phyloP scores from a whole-genome alignment of 768 basidiomycete genomes.

The Russula abietina region DNA sequence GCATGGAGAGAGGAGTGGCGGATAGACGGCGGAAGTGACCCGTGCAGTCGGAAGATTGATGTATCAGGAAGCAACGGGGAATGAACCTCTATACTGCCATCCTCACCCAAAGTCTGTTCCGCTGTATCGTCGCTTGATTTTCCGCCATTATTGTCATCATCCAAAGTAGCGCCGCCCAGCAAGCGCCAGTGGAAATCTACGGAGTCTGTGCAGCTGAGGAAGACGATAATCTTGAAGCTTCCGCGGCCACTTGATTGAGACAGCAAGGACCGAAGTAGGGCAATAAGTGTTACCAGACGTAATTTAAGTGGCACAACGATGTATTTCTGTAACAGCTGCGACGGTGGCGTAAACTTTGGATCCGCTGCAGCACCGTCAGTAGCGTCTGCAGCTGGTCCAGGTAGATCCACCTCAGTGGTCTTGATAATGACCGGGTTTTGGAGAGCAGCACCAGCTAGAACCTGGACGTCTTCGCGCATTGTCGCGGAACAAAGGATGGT shows the following conservation, averaged over 20 bases:
- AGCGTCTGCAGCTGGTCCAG: constrained; percentile 27
- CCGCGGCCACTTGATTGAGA: constrained; percentile 48
- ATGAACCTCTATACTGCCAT: constrained; percentile 46
- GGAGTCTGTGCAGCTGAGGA: constrained; percentile 94
- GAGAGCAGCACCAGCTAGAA: constrained; percentile 79
- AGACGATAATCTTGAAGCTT: constrained; percentile 81
- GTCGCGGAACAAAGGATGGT: constrained; percentile 97
- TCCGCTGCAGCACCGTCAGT: constrained; percentile 32
- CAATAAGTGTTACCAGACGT: constrained; percentile 85
- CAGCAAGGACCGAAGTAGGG: constrained; percentile 77
- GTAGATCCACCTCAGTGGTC: constrained; percentile 47
- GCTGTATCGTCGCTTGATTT: constrained; percentile 29
- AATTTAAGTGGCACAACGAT: constrained; percentile 87
- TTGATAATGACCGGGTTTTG: constrained; percentile 79
- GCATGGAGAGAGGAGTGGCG: constrained; percentile 79
- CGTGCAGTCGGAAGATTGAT: constrained; percentile 84
- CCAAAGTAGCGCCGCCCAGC: constrained; percentile 39
- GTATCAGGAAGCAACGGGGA: constrained; percentile 79
- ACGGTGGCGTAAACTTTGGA: constrained; percentile 80
- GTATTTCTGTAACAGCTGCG: constrained; percentile 89
- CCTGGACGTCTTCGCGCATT: constrained; percentile 90
- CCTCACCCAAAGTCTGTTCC: constrained; percentile 18
- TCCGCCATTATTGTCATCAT: constrained; percentile 11
- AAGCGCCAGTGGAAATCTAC: constrained; percentile 96
- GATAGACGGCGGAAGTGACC: constrained; percentile 75